A percentile compares a stretch with the other conserved stretches of the same genome.
Conservation (phyloP, 768 basidiomycete species). For the Tylopilus subfusipes region DNA sequence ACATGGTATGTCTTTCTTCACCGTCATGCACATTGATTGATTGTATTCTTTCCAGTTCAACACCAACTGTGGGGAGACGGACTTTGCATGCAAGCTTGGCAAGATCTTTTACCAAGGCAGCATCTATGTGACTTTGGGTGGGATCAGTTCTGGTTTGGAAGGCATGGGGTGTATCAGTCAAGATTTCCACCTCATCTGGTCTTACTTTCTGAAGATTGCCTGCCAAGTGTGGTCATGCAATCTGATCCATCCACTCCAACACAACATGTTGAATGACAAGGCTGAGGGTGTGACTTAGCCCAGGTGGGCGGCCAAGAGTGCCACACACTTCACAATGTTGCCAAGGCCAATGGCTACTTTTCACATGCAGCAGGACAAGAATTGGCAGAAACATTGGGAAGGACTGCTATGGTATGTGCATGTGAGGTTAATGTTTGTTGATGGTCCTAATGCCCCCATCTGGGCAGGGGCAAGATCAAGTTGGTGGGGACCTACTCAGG, state of each 20-base stretch:
- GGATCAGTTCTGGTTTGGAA: conserved; percentile 83
- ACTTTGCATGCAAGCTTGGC: conserved; percentile 90
- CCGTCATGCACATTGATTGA: not conserved
- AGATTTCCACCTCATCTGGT: conserved; percentile 69
- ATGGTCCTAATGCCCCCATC: conserved; percentile 3
- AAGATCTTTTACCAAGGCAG: conserved; percentile 96
- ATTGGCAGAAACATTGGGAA: conserved; percentile 89
- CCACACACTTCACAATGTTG: conserved; percentile 78
- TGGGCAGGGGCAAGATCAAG: conserved; percentile 67
- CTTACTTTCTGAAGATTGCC: conserved; percentile 84
- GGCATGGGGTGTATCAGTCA: conserved; percentile 87
- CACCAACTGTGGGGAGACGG: conserved; percentile 85
- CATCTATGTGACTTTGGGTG: conserved; percentile 76
- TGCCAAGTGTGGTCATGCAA: conserved; percentile 88
- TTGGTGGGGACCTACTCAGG: conserved; percentile 63
- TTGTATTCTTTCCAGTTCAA: conserved; percentile 65
- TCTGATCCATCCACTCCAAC: conserved; percentile 50
- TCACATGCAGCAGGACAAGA: conserved; percentile 80
- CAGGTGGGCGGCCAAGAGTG: conserved; percentile 71
- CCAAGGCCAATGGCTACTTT: conserved; percentile 66
- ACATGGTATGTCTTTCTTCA: conserved; percentile 51
- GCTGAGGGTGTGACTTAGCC: conserved; percentile 49
- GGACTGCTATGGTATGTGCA: conserved; percentile 54
- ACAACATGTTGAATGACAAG: conserved; percentile 40
- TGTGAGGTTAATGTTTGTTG: not conserved